Percentiles rank a stretch among this genome's conserved stretches.
phyloP scores from a whole-genome alignment of 306 rosid genomes.

The Abrus precatorius region DNA sequence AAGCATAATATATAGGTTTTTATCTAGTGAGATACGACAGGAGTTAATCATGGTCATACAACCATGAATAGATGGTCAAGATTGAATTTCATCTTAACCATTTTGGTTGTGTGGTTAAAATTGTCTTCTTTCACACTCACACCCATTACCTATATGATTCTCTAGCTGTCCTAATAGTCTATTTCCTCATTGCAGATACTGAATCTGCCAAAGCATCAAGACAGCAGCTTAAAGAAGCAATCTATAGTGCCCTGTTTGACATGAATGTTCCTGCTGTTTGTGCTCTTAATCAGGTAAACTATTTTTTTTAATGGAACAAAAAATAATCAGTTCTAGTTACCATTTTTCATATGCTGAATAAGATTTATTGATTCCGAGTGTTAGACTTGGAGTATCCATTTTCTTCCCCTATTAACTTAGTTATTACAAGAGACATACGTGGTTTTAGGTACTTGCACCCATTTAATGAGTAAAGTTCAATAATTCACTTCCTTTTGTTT shows the following conservation, averaged over 20 bases:
- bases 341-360: constrained; percentile 6
- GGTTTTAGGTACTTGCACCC: constrained; percentile 13
- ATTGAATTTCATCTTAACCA: not conserved
- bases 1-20: not conserved
- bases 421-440: constrained; percentile 23
- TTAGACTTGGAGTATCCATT: constrained; percentile 27
- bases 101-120: not conserved
- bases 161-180: not conserved
- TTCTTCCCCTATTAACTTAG: constrained; percentile 27
- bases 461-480: not conserved
- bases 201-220: constrained; percentile 85
- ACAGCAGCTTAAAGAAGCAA: constrained; percentile 79
- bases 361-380: constrained; percentile 22
- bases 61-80: not conserved
- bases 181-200: constrained; percentile 62
- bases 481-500: not conserved
- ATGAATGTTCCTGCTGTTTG: constrained; percentile 88
- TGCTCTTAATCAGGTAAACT: constrained; percentile 76
- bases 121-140: not conserved
- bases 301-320: not conserved
- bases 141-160: not conserved
- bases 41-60: not conserved
- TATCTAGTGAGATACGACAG: not conserved
- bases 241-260: constrained; percentile 67
- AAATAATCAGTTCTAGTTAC: not conserved